These are phyloP conservation scores for Zygotorulaspora mrakii DNA, from an alignment of 1,139 yeast species.

Conservation along the genomic window DNA sequence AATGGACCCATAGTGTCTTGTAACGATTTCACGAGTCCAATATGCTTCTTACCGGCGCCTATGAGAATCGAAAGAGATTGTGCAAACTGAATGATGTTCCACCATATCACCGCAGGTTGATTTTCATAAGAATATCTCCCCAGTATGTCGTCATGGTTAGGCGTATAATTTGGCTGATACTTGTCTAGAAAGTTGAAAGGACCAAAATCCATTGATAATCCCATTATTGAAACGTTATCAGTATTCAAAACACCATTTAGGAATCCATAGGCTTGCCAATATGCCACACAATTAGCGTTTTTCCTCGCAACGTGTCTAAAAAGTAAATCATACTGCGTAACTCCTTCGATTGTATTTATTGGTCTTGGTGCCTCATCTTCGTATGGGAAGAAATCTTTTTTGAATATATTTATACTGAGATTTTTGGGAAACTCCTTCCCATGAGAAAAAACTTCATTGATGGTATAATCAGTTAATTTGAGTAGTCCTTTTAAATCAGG, in stretches of 20 bases:
- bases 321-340: constrained; percentile 65
- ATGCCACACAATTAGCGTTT: constrained; percentile 75
- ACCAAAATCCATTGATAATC: constrained; percentile 88
- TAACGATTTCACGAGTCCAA: constrained; percentile 42
- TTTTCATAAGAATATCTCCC: constrained; percentile 72
- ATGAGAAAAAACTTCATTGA: constrained; percentile 56
- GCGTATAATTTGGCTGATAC: constrained; percentile 77
- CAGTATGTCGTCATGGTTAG: constrained; percentile 81
- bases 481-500: constrained; percentile 63
- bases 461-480: constrained; percentile 66
- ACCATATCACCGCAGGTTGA: constrained; percentile 87
- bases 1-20: constrained; percentile 28
- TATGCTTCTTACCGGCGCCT: constrained; percentile 58
- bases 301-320: constrained; percentile 65
- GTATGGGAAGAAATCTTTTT: constrained; percentile 28
- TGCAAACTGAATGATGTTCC: constrained; percentile 84
- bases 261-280: constrained; percentile 90
- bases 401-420: constrained; percentile 25
- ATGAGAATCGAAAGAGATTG: constrained; percentile 78
- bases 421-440: constrained; percentile 42
- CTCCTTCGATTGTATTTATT: constrained; percentile 35
- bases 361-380: constrained; percentile 19
- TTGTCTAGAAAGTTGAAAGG: constrained; percentile 89
- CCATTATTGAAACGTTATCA: constrained; percentile 84
- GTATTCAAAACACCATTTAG: constrained; percentile 92